Evolutionary conservation across 2,329 filamentous ascomycete genomes (phyloP).

Genomic region (Dactylellina cionopaga): DNA sequence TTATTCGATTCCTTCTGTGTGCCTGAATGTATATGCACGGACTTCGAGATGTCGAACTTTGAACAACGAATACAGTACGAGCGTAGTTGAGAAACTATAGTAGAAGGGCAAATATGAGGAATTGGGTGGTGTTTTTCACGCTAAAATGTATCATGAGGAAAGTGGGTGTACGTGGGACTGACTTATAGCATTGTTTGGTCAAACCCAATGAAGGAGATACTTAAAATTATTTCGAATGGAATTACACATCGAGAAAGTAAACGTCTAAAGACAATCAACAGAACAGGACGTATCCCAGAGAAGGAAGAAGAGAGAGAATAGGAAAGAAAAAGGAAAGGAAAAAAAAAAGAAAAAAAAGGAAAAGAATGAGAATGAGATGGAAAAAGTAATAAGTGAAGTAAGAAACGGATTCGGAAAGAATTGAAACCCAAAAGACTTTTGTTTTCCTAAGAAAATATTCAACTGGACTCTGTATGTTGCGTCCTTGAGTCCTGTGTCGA

Average conservation of each 20-base stretch:
- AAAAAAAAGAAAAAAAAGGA: constrained; percentile 53
- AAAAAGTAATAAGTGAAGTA: constrained; percentile 45
- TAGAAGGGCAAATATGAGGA: too few relatives aligned
- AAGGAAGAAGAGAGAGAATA: not conserved
- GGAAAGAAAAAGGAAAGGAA: constrained; percentile 21
- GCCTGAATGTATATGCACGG: too few relatives aligned
- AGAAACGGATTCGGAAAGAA: constrained; percentile 3
- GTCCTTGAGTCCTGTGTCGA: constrained; percentile 24
- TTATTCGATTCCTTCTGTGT: too few relatives aligned
- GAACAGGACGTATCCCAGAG: constrained; percentile 9
- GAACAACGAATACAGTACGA: too few relatives aligned
- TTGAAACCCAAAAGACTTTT: constrained; percentile 45
- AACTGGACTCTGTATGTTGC: constrained; percentile 29
- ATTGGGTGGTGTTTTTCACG: too few relatives aligned
- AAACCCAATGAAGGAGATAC: not conserved
- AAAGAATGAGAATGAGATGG: constrained; percentile 29
- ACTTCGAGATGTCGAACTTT: too few relatives aligned
- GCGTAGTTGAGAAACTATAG: too few relatives aligned
- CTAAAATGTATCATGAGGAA: too few relatives aligned
- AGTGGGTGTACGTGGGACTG: too few relatives aligned
- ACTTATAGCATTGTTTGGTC: too few relatives aligned
- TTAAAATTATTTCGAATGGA: constrained; percentile 1
- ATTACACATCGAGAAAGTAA: constrained; percentile 4
- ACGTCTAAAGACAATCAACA: constrained; percentile 10
- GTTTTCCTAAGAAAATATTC: not conserved